Evolutionary conservation across 2,329 filamentous ascomycete genomes (phyloP).

Genomic region (Colletotrichum sp.): DNA sequence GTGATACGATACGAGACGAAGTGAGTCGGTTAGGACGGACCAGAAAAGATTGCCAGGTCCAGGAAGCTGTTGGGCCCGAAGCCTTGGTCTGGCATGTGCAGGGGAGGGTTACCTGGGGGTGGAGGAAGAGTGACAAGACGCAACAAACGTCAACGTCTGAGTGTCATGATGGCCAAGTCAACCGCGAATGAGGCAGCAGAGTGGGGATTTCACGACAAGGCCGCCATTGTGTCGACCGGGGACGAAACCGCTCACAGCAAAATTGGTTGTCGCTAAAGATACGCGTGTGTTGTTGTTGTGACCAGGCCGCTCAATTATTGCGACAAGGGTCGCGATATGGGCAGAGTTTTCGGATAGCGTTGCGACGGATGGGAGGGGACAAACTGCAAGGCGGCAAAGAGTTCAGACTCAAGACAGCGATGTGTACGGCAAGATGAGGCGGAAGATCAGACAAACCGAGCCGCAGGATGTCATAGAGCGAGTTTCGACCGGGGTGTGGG

Average conservation of each 20-base stretch:
- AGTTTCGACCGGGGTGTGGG: conserved; percentile 16
- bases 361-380: not conserved
- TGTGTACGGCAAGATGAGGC: conserved; percentile 4
- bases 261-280: not conserved
- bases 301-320: not conserved
- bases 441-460: conserved; percentile 21
- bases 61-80: not conserved
- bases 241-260: not conserved
- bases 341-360: not conserved
- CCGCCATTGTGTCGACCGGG: not conserved
- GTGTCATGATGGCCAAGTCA: not conserved
- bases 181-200: not conserved
- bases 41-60: not conserved
- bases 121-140: not conserved
- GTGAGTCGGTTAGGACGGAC: not conserved
- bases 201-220: not conserved
- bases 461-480: conserved; percentile 9
- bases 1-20: conserved; percentile 8
- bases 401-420: not conserved
- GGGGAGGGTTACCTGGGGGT: not conserved
- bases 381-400: not conserved
- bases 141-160: not conserved
- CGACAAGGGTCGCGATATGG: not conserved
- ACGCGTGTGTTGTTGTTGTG: not conserved
- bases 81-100: not conserved